These are phyloP conservation scores for Lycium ferocissimum DNA, from an alignment of 257 asterid genomes.

Conservation along the genomic window DNA sequence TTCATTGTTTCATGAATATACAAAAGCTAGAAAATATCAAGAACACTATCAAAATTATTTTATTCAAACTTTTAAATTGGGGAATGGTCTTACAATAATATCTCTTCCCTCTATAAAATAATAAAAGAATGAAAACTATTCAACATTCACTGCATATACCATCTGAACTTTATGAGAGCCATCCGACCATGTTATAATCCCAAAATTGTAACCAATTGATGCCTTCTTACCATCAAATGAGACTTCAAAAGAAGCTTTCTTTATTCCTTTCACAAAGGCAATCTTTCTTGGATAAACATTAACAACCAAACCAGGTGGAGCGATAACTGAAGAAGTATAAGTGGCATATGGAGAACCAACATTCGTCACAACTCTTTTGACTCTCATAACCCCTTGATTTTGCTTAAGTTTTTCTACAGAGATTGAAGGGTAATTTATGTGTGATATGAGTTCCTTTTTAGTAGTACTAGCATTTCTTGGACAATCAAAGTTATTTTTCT, in stretches of 20 bases:
- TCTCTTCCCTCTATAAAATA: background rate
- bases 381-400: constrained; percentile 45
- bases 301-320: constrained; percentile 57
- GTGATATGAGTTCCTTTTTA: constrained; percentile 48
- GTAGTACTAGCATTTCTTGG: constrained; percentile 31
- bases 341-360: constrained; percentile 55
- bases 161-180: constrained; percentile 64
- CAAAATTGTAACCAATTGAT: constrained; percentile 62
- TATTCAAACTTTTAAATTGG: background rate
- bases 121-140: background rate
- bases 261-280: constrained; percentile 38
- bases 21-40: background rate
- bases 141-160: constrained; percentile 65
- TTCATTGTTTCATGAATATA: background rate
- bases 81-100: background rate
- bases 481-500: constrained; percentile 53
- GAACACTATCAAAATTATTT: background rate
- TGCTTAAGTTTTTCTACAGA: constrained; percentile 53
- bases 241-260: constrained; percentile 48
- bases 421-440: constrained; percentile 72
- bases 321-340: constrained; percentile 48
- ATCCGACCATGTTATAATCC: constrained; percentile 65
- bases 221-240: constrained; percentile 63
- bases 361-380: constrained; percentile 61
- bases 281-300: constrained; percentile 52